Evolutionary conservation across 495 filamentous ascomycete species (phyloP), one percentile per base, ranked within the genome.

Genomic region (Massariosphaeria phaeospora): DNA sequence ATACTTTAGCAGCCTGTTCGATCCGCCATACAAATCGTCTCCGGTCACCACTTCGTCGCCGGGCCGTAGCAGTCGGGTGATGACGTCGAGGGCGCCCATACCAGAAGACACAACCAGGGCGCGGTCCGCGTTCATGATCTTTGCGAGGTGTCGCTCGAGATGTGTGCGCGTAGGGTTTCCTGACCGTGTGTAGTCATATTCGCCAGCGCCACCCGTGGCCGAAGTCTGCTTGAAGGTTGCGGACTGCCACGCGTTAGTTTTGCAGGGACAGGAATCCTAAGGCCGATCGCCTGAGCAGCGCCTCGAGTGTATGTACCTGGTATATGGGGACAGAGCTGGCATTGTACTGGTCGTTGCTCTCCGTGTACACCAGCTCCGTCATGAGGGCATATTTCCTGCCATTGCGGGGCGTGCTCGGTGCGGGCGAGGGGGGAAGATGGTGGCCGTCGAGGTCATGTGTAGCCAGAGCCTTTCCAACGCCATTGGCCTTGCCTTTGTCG

Each of bases 141-240:
- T 97, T 56, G 93, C 94, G 53, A 98, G 77, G 69, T 98, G 93
- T 53, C 93, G 84, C 73, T 98, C 93, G 52, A 98, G 81, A 66
- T 97, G 94, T 20, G 91, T 95, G 41, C 93, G 82, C 41, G 93
- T 98, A 15, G 93, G 93, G 66, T 98, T 98, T 25, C 93, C 93
- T 29, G 89, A 95, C 21, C 93, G 84, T 31, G 93, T 96, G 77
- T 98, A 98, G 76, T 98, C 93, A 74, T 97, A 98, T 70, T 96
- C 91, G 48, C 74, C 75, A 36, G 81, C 85, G 40, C 86, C 87
- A 39, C 86, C 87, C 49, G 79, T 81, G 55, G 77, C 80, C 48
- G 89, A 90, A 47, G 81, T 80, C 74, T 96, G 93, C 72, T 97
- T 97, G 76, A 98, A 98, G 31, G 93, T 98, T 38, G 93, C 93